Evolutionary conservation across 2,329 filamentous ascomycete species (phyloP).

Genomic region (Laburnicola sp.): DNA sequence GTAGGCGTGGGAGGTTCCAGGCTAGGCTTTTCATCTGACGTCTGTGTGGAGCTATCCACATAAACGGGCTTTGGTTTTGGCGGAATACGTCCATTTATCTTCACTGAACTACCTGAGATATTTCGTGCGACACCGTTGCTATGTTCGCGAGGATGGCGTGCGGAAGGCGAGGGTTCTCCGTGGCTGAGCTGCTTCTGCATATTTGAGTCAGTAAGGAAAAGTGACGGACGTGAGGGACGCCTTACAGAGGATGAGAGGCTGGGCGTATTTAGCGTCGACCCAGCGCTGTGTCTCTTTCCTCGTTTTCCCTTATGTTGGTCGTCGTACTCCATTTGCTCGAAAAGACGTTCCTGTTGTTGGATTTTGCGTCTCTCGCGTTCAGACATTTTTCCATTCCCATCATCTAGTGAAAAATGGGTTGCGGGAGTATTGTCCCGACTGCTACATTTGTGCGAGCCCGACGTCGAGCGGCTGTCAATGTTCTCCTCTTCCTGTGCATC

Average conservation of each 20-base stretch:
- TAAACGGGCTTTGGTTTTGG: slow-evolving; percentile 39
- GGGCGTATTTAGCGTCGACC: slow-evolving; percentile 57
- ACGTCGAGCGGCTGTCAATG: slow-evolving; percentile 60
- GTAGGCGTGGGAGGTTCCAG: slow-evolving; percentile 17
- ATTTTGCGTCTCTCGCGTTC: slow-evolving; percentile 66
- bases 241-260: slow-evolving; percentile 50
- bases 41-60: slow-evolving; percentile 41
- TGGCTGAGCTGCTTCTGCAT: slow-evolving; percentile 44
- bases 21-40: slow-evolving; percentile 23
- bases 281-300: slow-evolving; percentile 61
- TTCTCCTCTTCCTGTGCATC: slow-evolving; percentile 59
- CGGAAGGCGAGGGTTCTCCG: slow-evolving; percentile 42
- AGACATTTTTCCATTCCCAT: slow-evolving; percentile 57
- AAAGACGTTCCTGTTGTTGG: slow-evolving; percentile 64
- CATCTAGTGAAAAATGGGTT: slow-evolving; percentile 54
- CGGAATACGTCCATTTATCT: slow-evolving; percentile 36
- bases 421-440: slow-evolving; percentile 66
- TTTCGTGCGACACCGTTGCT: slow-evolving; percentile 42
- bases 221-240: slow-evolving; percentile 13
- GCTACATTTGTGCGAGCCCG: slow-evolving; percentile 59
- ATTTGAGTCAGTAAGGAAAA: slow-evolving; percentile 24
- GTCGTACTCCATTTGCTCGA: slow-evolving; percentile 63
- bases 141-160: slow-evolving; percentile 38
- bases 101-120: slow-evolving; percentile 46
- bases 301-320: slow-evolving; percentile 57